Evolutionary conservation across 2,329 filamentous ascomycete species (phyloP).

Genomic region (Colletotrichum camelliae): DNA sequence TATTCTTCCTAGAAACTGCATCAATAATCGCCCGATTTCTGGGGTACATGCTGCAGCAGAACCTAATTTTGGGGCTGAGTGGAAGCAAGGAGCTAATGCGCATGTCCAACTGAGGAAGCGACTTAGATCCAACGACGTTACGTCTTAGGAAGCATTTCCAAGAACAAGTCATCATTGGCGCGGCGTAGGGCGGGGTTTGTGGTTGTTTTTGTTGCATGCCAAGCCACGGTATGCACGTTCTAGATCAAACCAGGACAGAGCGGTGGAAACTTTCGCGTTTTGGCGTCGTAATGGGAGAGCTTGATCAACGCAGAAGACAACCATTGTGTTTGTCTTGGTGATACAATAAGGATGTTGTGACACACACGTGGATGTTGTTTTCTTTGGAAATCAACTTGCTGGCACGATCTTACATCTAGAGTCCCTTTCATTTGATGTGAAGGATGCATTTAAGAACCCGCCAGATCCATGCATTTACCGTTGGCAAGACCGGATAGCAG

Average conservation of each 20-base stretch:
- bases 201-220: neutral
- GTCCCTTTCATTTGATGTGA: neutral
- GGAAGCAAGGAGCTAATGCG: neutral
- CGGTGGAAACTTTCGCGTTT: neutral
- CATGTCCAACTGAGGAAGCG: neutral
- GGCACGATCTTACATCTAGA: neutral
- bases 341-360: neutral
- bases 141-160: neutral
- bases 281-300: neutral
- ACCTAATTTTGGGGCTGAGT: neutral
- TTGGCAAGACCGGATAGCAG: neutral
- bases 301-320: neutral
- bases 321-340: neutral
- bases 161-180: neutral
- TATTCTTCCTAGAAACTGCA: neutral
- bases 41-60: neutral
- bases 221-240: neutral
- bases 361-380: neutral
- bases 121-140: neutral
- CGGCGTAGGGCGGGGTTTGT: neutral
- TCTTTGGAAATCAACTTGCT: neutral
- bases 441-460: neutral
- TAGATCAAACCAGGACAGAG: neutral
- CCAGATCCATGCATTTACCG: neutral
- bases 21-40: neutral